These are phyloP conservation scores for Athelia psychrophila DNA, from an alignment of 1,284 basidiomycete genomes.

Conservation along the genomic window DNA sequence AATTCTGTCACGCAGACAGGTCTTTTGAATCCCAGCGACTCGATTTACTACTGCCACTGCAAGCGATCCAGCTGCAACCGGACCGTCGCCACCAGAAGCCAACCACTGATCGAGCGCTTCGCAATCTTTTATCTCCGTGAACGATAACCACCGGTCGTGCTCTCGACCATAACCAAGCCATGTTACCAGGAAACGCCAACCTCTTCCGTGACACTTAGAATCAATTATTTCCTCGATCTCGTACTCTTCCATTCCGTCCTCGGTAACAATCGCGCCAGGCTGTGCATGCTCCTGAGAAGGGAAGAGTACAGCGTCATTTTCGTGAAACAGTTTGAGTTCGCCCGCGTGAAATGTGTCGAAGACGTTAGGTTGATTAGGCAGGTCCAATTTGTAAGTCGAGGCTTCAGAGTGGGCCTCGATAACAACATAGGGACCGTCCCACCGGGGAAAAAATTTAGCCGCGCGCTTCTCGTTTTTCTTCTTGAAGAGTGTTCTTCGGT, in stretches of 20 bases:
- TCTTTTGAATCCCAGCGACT: too few species aligned
- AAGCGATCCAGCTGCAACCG: too few species aligned
- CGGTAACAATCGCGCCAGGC: neutral
- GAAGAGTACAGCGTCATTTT: neutral
- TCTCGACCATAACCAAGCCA: constrained; percentile 5
- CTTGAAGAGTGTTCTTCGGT: neutral
- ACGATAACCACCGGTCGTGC: neutral
- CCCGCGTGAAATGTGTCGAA: neutral
- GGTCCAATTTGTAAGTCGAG: neutral
- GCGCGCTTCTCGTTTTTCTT: neutral
- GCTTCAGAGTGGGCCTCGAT: neutral
- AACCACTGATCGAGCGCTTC: neutral
- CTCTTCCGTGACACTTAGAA: neutral
- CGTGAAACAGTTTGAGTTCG: neutral
- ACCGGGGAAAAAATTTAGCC: neutral
- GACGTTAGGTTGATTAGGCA: neutral
- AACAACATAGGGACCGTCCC: neutral
- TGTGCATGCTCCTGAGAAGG: neutral
- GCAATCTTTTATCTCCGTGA: neutral
- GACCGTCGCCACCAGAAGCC: too few species aligned
- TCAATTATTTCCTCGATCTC: neutral
- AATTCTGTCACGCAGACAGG: too few species aligned
- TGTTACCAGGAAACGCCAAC: constrained; percentile 3
- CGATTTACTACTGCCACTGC: too few species aligned
- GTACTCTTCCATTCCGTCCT: neutral